Base-by-base conservation (phyloP, 192 early-diverging fungal genomes). In the Podila epigama region DNA sequence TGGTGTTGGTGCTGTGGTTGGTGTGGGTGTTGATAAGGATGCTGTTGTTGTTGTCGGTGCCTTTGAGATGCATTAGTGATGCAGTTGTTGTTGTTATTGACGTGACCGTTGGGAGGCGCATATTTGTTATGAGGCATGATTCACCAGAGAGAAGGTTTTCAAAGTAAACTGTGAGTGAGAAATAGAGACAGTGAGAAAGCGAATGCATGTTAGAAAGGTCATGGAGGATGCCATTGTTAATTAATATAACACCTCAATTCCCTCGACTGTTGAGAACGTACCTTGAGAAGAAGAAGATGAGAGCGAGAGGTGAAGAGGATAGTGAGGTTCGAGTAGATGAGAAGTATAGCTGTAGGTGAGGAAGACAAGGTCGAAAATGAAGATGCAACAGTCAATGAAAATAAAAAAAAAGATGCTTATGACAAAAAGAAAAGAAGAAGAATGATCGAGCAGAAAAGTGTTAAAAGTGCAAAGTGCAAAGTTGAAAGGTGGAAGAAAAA, bases 241-340 rank as follows among this genome's bases (percentile, higher is more conserved):
- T n/a, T n/a, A n/a, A n/a, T n/a, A n/a, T n/a, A n/a, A n/a, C n/a
- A n/a, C n/a, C n/a, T n/a, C n/a, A n/a, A n/a, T n/a, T n/a, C n/a
- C n/a, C n/a, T n/a, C n/a, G n/a, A n/a, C n/a, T n/a, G n/a, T n/a
- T n/a, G n/a, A n/a, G n/a, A n/a, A n/a, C n/a, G n/a, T n/a, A n/a
- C n/a, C n/a, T n/a, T n/a, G 3, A 41, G 39, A 42, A 60, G 39
- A 41, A 35, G 57, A 39, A 58, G 57, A 16, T n/a, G n/a, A 20
- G 57, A 58, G 39, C 4, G 11, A 36, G 57, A 18, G 13, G 16
- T 32, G 8, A 37, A 39, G 28, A 20, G 57, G 35, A n/a, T 27
- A 25, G 31, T 33, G 22, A 27, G 55, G 25, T 57, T 33, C 5
- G 20, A 10, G 27, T 52, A 9, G 8, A 18, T 52, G 15, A 25